These are phyloP conservation scores for Lathyrus oleraceus DNA, from an alignment of 306 rosid genomes.

Conservation along the genomic window DNA sequence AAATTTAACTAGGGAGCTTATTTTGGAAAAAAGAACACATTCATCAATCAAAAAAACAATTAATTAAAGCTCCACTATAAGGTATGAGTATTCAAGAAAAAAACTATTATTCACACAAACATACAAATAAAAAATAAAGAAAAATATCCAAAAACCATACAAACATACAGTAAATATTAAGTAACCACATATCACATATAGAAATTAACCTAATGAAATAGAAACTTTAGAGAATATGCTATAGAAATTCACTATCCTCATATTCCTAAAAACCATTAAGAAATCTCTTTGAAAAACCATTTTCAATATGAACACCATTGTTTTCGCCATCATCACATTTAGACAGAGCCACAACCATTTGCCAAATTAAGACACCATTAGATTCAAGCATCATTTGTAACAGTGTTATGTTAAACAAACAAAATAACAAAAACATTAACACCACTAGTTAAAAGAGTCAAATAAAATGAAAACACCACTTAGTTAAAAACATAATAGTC, in stretches of 20 bases:
- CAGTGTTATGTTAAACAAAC: background rate
- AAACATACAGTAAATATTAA: too few relatives aligned
- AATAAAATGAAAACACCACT: background rate
- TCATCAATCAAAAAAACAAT: too few relatives aligned
- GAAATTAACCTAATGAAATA: too few relatives aligned
- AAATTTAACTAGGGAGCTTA: too few relatives aligned
- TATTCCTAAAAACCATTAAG: slow-evolving; percentile 26
- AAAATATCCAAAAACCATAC: too few relatives aligned
- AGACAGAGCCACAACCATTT: slow-evolving; percentile 68
- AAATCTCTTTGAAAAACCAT: slow-evolving; percentile 45
- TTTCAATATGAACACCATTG: slow-evolving; percentile 33
- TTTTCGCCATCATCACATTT: slow-evolving; percentile 28
- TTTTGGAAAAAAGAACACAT: too few relatives aligned
- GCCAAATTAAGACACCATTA: slow-evolving; percentile 78
- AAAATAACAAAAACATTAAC: background rate
- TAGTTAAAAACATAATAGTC: background rate
- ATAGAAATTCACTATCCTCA: slow-evolving; percentile 58
- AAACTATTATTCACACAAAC: too few relatives aligned
- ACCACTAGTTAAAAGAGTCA: background rate
- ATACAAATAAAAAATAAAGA: too few relatives aligned
- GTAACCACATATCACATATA: too few relatives aligned
- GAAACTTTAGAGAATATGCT: too few relatives aligned
- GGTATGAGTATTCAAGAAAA: too few relatives aligned
- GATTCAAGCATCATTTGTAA: slow-evolving; percentile 66
- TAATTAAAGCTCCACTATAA: too few relatives aligned